These are phyloP conservation scores for Acanthamoeba divionensis DNA, from an alignment of 208 protist genomes.

Conservation along the genomic window DNA sequence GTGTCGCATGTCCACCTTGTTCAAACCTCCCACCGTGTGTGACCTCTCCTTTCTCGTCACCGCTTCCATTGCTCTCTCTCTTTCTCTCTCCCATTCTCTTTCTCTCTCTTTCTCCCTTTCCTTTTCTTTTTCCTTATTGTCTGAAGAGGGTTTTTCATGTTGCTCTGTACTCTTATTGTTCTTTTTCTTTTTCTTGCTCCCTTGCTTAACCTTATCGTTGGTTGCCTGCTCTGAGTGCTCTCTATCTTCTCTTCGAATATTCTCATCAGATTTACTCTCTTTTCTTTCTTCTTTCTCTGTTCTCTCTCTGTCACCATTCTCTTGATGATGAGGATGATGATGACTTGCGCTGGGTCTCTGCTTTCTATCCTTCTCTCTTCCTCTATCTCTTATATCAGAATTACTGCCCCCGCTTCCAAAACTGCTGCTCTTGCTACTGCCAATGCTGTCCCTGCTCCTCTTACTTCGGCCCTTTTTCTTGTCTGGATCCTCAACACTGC, in stretches of 20 bases:
- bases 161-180: neutral
- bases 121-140: neutral
- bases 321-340: constrained; percentile 10
- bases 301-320: neutral
- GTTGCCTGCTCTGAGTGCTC: neutral
- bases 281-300: neutral
- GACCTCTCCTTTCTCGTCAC: neutral
- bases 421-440: neutral
- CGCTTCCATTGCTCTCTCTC: neutral
- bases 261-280: neutral
- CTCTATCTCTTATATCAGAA: too few relatives aligned
- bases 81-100: neutral
- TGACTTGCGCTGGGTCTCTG: too few relatives aligned
- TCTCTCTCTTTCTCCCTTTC: neutral
- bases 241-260: neutral
- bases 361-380: too few relatives aligned
- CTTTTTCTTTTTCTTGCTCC: neutral
- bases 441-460: neutral
- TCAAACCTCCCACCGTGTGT: neutral
- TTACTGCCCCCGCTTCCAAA: neutral
- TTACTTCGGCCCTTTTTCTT: neutral
- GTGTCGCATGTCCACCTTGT: neutral
- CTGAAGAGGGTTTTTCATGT: neutral
- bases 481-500: neutral
- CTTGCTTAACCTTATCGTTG: too few relatives aligned